phyloP scores from a whole-genome alignment of 768 basidiomycete genomes.

The Coprinopsis cinerea region DNA sequence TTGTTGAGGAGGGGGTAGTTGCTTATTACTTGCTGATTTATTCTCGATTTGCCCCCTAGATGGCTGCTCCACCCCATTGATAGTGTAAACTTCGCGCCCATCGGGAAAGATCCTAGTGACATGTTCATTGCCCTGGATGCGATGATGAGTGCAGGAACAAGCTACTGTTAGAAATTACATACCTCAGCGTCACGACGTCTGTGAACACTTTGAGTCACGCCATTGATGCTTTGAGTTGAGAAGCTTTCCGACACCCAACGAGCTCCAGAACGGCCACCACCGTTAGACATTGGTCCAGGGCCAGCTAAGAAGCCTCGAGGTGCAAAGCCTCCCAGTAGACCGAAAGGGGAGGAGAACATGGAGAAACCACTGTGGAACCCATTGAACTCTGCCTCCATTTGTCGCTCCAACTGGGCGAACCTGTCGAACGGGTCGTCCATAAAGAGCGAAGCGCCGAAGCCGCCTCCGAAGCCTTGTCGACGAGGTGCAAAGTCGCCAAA shows the following conservation, averaged over 20 bases:
- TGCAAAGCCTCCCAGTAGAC: not conserved
- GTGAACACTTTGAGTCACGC: slow-evolving; percentile 57
- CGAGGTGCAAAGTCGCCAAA: slow-evolving; percentile 41
- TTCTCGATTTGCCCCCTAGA: slow-evolving; percentile 14
- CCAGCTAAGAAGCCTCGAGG: not conserved
- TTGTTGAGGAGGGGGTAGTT: not conserved
- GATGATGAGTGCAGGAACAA: slow-evolving; percentile 11
- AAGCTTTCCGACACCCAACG: slow-evolving; percentile 51
- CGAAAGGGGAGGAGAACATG: not conserved
- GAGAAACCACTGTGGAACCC: slow-evolving; percentile 5
- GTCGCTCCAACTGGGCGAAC: not conserved
- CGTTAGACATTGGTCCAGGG: slow-evolving; percentile 8
- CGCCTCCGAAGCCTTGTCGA: slow-evolving; percentile 16
- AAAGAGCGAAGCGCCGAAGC: slow-evolving; percentile 1
- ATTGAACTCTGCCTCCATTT: slow-evolving; percentile 2
- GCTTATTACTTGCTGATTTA: not conserved
- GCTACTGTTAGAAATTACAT: slow-evolving; percentile 19
- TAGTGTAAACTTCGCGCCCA: slow-evolving; percentile 55
- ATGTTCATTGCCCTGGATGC: slow-evolving; percentile 68
- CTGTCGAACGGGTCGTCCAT: slow-evolving; percentile 25
- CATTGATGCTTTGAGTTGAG: slow-evolving; percentile 55
- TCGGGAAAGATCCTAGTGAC: slow-evolving; percentile 60
- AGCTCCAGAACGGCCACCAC: slow-evolving; percentile 16
- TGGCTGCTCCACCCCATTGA: slow-evolving; percentile 61
- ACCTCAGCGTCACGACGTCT: slow-evolving; percentile 54